phyloP scores from a whole-genome alignment of 352 stramenopile species.

The Phytophthora chlamydospora region DNA sequence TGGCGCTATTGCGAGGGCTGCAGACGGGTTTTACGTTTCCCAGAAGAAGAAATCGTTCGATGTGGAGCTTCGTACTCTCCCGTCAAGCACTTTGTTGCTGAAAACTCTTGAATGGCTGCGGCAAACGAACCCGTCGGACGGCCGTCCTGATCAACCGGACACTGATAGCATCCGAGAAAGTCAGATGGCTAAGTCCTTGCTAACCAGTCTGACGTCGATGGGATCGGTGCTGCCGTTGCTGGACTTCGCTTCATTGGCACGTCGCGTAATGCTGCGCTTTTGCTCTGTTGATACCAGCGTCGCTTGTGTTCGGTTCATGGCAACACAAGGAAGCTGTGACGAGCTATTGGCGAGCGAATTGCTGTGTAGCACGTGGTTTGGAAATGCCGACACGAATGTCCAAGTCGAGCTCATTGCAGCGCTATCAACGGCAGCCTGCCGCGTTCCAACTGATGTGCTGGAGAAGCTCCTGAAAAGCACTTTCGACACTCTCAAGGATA shows the following conservation, averaged over 20 bases:
- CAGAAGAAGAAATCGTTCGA: slow-evolving; percentile 63
- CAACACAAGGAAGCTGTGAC: slow-evolving; percentile 46
- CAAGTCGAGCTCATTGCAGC: slow-evolving; percentile 32
- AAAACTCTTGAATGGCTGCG: slow-evolving; percentile 45
- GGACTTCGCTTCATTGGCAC: slow-evolving; percentile 39
- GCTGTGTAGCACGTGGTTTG: slow-evolving; percentile 27
- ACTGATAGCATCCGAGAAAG: slow-evolving; percentile 5
- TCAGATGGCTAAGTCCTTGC: slow-evolving; percentile 26
- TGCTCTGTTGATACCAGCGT: slow-evolving; percentile 31
- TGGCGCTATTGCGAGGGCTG: slow-evolving; percentile 39
- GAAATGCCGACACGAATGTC: slow-evolving; percentile 19
- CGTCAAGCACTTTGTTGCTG: slow-evolving; percentile 30
- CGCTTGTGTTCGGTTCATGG: slow-evolving; percentile 40
- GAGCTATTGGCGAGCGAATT: slow-evolving; percentile 34
- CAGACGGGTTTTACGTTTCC: slow-evolving; percentile 41
- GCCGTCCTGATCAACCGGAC: neutral
- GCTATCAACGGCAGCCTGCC: slow-evolving; percentile 25
- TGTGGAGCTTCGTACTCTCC: slow-evolving; percentile 43
- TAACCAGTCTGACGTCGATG: slow-evolving; percentile 30
- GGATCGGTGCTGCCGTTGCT: slow-evolving; percentile 35
- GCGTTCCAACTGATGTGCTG: slow-evolving; percentile 31
- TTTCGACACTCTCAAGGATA: slow-evolving; percentile 30
- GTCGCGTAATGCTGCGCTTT: slow-evolving; percentile 35
- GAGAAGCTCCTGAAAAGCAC: slow-evolving; percentile 12
- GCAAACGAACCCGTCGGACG: slow-evolving; percentile 23